Base-by-base conservation (phyloP, 345 rosid genomes). In the Corymbia maculata region DNA sequence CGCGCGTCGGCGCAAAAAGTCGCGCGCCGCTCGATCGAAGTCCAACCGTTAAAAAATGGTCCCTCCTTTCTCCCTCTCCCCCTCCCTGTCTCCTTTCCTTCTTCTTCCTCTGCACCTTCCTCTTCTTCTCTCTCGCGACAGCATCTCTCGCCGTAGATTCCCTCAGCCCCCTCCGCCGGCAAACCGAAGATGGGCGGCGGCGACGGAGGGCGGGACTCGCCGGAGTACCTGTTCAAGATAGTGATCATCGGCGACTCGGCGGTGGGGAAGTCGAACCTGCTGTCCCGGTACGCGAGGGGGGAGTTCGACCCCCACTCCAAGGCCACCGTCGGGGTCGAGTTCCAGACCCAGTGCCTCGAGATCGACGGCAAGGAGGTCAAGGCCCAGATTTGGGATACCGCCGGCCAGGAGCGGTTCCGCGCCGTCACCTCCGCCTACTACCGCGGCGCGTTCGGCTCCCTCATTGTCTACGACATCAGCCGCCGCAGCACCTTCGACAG, bases 301-400 rank as follows among this genome's bases (percentile, higher is more conserved):
- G 91, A 92, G 90, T 92, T 91, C 88, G 91, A 92, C 68, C 88
- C 45, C 49, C 85, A 91, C 88, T 92, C 92, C 32, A 92, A 92
- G 89, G 93, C 93, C 50, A 92, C 93, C 51, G 90, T 92, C 36
- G 93, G 93, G 51, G 93, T 91, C 13, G 93, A 92, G 88, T 92
- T 92, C 90, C 93, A 92, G 86, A 88, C 89, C 26, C 89, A 88
- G 89, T 79, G 86, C 79, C 84, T 82, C 51, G 4, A 80, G 86
- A 88, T 88, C 89, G 86, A 88, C 70, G 75, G 86, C 44, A 88
- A 88, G 86, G 89, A 88, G 55, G 89, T 88, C 53, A 88, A 88
- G 89, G 86, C 89, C 75, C 89, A 88, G 86, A 88, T 88, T 88
- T 88, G 89, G 91, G 93, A 92, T 61, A 92, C 93, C 88, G 93